These are phyloP conservation scores for Podospora anserina DNA, from an alignment of 495 filamentous ascomycete genomes.

Conservation along the genomic window DNA sequence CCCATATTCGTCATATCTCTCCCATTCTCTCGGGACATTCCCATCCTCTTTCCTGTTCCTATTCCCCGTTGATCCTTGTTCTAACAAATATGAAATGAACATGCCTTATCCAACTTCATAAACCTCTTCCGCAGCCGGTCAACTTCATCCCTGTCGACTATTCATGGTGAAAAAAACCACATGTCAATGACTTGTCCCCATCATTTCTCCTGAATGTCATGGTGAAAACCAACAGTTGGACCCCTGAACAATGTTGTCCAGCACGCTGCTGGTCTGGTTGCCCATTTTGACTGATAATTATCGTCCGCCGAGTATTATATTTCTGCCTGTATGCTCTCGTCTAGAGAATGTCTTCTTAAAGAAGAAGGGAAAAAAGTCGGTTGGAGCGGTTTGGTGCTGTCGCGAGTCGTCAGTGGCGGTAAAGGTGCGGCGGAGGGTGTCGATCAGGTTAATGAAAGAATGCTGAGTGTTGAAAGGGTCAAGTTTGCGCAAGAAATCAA, in stretches of 20 bases:
- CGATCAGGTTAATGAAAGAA: background rate
- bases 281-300: conserved; percentile 59
- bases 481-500: background rate
- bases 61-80: background rate
- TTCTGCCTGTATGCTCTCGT: background rate
- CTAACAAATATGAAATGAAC: conserved; percentile 13
- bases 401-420: background rate
- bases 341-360: background rate
- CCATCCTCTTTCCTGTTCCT: background rate
- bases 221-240: conserved; percentile 72
- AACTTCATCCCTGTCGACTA: conserved; percentile 96
- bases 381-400: background rate
- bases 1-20: background rate
- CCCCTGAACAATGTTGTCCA: conserved; percentile 92
- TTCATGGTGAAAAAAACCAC: background rate
- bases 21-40: background rate
- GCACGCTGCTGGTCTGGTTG: conserved; percentile 75
- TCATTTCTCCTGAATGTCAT: background rate
- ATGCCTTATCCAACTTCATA: conserved; percentile 97
- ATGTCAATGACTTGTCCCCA: background rate
- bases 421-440: background rate
- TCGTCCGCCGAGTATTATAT: background rate
- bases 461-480: background rate
- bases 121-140: conserved; percentile 93
- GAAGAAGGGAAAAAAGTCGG: background rate